phyloP scores from a whole-genome alignment of 75 land plant genomes.

The Pinus taeda region DNA sequence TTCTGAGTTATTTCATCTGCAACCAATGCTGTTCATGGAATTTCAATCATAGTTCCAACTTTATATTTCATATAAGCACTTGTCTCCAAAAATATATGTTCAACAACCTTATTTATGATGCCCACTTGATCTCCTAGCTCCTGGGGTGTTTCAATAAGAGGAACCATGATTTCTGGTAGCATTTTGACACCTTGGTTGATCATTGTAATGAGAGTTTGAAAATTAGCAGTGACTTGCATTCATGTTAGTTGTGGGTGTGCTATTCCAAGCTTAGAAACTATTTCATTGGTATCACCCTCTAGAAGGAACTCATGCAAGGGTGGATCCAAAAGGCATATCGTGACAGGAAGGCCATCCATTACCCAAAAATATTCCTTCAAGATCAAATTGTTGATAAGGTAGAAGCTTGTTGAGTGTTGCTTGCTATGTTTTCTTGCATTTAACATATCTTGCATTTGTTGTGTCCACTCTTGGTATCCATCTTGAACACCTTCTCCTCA shows the following conservation, averaged over 20 bases:
- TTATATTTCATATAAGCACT: conserved; percentile 65
- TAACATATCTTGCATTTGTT: too few relatives aligned
- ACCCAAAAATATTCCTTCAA: conserved; percentile 97
- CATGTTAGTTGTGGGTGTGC: conserved; percentile 90
- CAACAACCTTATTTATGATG: conserved; percentile 59
- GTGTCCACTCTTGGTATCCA: too few relatives aligned
- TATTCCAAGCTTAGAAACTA: conserved; percentile 90
- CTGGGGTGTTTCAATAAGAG: conserved; percentile 97
- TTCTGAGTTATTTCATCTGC: conserved; percentile 80
- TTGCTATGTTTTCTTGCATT: conserved; percentile 18
- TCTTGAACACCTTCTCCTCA: too few relatives aligned
- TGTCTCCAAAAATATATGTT: conserved; percentile 65
- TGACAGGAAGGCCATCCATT: conserved; percentile 98
- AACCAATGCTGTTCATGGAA: conserved; percentile 92
- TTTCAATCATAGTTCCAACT: conserved; percentile 99
- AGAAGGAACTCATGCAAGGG: conserved; percentile 97
- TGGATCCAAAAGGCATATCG: conserved; percentile 91
- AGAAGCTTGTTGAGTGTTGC: conserved; percentile 73
- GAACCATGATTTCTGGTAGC: conserved; percentile 96
- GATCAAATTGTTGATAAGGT: conserved; percentile 95
- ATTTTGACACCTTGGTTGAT: conserved; percentile 80
- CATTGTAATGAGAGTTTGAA: conserved; percentile 89
- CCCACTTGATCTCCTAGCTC: conserved; percentile 80
- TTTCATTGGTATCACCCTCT: conserved; percentile 89
- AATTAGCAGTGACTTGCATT: conserved; percentile 95